phyloP scores from a whole-genome alignment of 2,329 filamentous ascomycete genomes.

The Talaromyces sp. region DNA sequence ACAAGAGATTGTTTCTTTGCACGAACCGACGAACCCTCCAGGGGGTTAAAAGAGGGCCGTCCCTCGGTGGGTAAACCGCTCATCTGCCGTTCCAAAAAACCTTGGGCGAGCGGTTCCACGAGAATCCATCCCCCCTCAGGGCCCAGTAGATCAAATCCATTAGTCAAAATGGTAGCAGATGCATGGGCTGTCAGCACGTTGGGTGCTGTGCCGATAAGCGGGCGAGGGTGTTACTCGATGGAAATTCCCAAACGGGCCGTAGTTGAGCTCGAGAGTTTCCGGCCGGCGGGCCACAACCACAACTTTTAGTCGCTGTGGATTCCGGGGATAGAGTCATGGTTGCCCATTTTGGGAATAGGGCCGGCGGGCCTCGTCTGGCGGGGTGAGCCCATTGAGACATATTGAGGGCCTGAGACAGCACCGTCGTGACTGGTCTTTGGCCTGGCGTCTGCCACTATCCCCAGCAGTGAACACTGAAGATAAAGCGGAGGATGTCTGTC shows the following conservation, averaged over 20 bases:
- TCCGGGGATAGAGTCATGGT: constrained; percentile 11
- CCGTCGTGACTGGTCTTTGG: neutral
- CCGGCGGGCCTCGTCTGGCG: no score
- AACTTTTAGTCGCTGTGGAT: neutral
- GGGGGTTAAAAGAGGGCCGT: neutral
- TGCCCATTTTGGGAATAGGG: constrained; percentile 8
- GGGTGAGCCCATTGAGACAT: neutral
- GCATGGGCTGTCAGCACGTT: neutral
- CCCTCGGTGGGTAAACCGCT: neutral
- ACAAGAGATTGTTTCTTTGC: neutral
- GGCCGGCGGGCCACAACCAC: neutral
- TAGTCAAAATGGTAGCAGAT: neutral
- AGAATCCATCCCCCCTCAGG: neutral
- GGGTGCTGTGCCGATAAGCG: neutral
- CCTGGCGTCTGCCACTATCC: no score
- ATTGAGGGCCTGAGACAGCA: neutral
- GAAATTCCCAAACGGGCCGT: constrained; percentile 1
- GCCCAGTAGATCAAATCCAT: neutral
- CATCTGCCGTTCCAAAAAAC: neutral
- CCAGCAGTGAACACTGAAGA: no score
- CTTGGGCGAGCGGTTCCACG: neutral
- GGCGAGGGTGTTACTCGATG: constrained; percentile 6
- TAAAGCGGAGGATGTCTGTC: neutral
- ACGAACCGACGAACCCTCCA: neutral
- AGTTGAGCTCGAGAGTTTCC: neutral